phyloP scores from a whole-genome alignment of 73 alveolate species.

The Breviolum minutum region DNA sequence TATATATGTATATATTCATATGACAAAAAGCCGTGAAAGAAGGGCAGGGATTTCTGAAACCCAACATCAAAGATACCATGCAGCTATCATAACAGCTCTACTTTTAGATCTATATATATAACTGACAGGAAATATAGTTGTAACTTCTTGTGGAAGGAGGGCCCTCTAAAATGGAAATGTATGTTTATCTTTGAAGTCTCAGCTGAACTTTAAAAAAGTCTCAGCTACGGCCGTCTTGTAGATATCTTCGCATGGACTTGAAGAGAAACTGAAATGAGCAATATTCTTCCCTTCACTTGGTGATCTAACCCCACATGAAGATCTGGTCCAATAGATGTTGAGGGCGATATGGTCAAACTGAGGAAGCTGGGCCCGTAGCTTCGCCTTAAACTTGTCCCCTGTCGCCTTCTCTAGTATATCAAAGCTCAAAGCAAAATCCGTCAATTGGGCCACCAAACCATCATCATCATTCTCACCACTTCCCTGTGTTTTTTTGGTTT shows the following conservation, averaged over 20 bases:
- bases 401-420: too few species aligned
- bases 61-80: too few species aligned
- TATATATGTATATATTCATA: too few species aligned
- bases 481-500: too few species aligned
- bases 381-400: constrained; percentile 2
- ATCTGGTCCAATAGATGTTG: background rate
- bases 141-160: background rate
- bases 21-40: too few species aligned
- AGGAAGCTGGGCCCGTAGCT: background rate
- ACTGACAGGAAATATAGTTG: too few species aligned
- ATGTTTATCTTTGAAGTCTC: too few species aligned
- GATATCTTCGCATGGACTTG: background rate
- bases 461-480: background rate
- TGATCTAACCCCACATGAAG: background rate
- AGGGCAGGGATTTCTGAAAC: too few species aligned
- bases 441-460: background rate
- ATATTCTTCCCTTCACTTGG: background rate
- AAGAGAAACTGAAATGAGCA: background rate
- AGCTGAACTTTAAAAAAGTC: background rate
- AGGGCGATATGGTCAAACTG: background rate
- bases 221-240: background rate
- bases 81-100: too few species aligned
- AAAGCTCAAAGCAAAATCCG: too few species aligned
- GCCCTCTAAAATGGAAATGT: background rate
- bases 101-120: too few species aligned